Percentiles rank a stretch among this genome's conserved stretches.
Evolutionary conservation across 345 rosid species (phyloP).

Genomic region (Camelina sativa): DNA sequence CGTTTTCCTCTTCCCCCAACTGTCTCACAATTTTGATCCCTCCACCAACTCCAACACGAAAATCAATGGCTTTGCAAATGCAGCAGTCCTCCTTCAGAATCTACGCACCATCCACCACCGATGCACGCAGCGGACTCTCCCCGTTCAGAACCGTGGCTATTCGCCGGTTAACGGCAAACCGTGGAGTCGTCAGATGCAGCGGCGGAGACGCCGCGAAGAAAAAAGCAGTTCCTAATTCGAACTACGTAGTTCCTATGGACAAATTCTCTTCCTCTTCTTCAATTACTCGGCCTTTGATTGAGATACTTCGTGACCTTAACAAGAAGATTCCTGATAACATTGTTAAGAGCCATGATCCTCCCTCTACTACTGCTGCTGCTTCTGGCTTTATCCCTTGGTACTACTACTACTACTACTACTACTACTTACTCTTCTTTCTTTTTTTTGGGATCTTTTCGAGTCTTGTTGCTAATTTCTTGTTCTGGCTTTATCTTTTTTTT

Average conservation of each 20-base stretch:
- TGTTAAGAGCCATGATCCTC: slow-evolving; percentile 53
- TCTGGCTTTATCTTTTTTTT: neutral
- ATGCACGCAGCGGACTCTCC: neutral
- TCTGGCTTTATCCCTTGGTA: slow-evolving; percentile 77
- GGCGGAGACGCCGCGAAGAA: slow-evolving; percentile 49
- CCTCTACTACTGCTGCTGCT: slow-evolving; percentile 35
- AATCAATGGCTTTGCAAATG: slow-evolving; percentile 39
- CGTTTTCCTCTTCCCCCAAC: slow-evolving; percentile 20
- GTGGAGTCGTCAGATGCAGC: slow-evolving; percentile 38
- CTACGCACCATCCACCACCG: slow-evolving; percentile 1
- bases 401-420: too few relatives aligned
- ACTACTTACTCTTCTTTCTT: too few relatives aligned
- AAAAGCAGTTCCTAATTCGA: slow-evolving; percentile 75
- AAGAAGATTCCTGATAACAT: slow-evolving; percentile 92
- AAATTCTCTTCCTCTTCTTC: slow-evolving; percentile 68
- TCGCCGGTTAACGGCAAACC: slow-evolving; percentile 25
- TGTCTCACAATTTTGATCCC: slow-evolving; percentile 4
- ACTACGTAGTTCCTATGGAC: slow-evolving; percentile 93
- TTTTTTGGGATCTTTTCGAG: too few relatives aligned
- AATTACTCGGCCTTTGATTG: slow-evolving; percentile 87
- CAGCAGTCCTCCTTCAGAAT: slow-evolving; percentile 26
- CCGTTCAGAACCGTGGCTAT: neutral
- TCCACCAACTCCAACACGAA: neutral
- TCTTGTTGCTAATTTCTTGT: too few relatives aligned
- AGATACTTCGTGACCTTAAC: slow-evolving; percentile 97